A percentile compares a stretch with the other conserved stretches of the same genome.
These are phyloP conservation scores for Castanea sativa DNA, from an alignment of 306 rosid genomes.

Conservation along the genomic window DNA sequence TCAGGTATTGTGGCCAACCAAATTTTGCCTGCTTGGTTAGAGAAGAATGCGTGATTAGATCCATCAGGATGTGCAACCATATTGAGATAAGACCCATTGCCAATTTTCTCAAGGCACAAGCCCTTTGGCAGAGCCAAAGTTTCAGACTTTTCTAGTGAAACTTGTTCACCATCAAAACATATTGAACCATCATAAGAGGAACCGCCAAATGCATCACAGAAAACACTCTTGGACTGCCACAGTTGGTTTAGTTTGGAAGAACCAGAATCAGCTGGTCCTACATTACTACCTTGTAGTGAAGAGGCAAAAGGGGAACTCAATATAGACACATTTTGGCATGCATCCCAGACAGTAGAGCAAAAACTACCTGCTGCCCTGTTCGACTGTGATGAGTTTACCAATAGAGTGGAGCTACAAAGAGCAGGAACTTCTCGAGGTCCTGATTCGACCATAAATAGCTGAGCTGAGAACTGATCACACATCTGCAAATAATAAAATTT, in stretches of 20 bases:
- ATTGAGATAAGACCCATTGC: conserved; percentile 31
- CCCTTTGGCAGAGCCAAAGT: conserved; percentile 22
- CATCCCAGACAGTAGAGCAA: conserved; percentile 30
- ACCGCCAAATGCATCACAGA: conserved; percentile 32
- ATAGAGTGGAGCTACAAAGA: conserved; percentile 25
- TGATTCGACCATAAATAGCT: conserved; percentile 11
- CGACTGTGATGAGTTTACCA: conserved; percentile 11
- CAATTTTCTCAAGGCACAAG: conserved; percentile 47
- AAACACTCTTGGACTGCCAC: conserved; percentile 12
- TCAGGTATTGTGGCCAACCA: conserved; percentile 42
- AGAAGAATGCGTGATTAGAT: conserved; percentile 34
- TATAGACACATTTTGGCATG: conserved; percentile 20
- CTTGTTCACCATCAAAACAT: conserved; percentile 18
- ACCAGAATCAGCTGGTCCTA: neutral
- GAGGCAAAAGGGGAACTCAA: conserved; percentile 25
- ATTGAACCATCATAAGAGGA: conserved; percentile 3
- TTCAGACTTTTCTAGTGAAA: conserved; percentile 12
- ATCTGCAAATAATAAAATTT: conserved; percentile 11
- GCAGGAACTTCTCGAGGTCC: conserved; percentile 19
- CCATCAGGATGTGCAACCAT: conserved; percentile 53
- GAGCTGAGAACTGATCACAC: conserved; percentile 30
- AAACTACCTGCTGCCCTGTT: conserved; percentile 10
- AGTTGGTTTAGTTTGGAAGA: conserved; percentile 20
- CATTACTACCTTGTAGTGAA: conserved; percentile 15
- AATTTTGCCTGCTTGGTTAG: conserved; percentile 29